phyloP scores from a whole-genome alignment of 345 rosid genomes.

The Pistacia integerrima region DNA sequence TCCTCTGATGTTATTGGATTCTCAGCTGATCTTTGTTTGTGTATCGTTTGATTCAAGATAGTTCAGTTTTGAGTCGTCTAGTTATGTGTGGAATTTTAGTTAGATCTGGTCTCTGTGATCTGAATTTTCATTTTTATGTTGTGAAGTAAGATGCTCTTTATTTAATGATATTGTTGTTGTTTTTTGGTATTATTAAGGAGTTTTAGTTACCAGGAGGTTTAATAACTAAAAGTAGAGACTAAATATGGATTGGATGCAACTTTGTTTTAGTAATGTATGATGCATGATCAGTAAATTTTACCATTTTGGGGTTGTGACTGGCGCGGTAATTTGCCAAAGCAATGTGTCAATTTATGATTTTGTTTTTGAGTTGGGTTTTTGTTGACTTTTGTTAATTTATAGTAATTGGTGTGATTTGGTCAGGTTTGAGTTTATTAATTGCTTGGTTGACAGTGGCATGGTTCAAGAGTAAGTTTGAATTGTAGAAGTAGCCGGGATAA shows the following conservation, averaged over 20 bases:
- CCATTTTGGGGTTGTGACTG: neutral
- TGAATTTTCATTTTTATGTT: neutral
- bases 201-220: too few relatives aligned
- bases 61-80: neutral
- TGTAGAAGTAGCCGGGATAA: slow-evolving; percentile 31
- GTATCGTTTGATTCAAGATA: slow-evolving; percentile 4
- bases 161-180: too few relatives aligned
- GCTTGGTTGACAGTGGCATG: slow-evolving; percentile 21
- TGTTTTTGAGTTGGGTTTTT: neutral
- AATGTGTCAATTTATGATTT: neutral
- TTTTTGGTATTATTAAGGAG: too few relatives aligned
- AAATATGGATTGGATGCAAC: too few relatives aligned
- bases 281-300: neutral
- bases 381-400: neutral
- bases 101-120: slow-evolving; percentile 15
- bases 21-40: neutral
- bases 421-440: slow-evolving; percentile 1
- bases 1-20: slow-evolving; percentile 4
- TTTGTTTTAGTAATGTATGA: neutral
- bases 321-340: neutral
- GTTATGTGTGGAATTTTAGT: neutral
- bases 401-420: slow-evolving; percentile 6
- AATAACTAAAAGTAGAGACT: too few relatives aligned
- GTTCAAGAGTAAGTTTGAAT: slow-evolving; percentile 16
- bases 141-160: neutral